Evolutionary conservation across 139 green algal species (phyloP).

Genomic region (Tetratostichococcus sp.): DNA sequence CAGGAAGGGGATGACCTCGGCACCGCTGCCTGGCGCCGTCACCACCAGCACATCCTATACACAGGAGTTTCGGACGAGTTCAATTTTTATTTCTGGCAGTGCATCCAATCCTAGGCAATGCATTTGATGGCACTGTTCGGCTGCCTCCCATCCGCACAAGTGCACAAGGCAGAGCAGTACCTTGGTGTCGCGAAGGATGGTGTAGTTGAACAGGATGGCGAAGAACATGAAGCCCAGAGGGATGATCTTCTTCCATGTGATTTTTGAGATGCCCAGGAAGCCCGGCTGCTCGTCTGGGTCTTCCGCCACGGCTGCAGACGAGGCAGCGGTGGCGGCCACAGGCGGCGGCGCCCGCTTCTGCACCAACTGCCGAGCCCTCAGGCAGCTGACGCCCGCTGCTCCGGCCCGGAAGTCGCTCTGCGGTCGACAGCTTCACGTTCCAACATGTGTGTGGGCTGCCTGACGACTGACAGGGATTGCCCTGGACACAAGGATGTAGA

Average conservation of each 20-base stretch:
- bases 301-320: background rate
- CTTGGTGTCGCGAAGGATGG: conserved; percentile 98
- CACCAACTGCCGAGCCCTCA: background rate
- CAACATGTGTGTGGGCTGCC: too few relatives aligned
- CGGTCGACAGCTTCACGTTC: too few relatives aligned
- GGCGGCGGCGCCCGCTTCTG: background rate
- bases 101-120: background rate
- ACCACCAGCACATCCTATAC: conserved; percentile 95
- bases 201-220: conserved; percentile 99
- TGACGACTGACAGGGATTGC: too few relatives aligned
- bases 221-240: conserved; percentile 97
- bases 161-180: conserved; percentile 20
- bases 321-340: background rate
- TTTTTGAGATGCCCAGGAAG: conserved; percentile 48
- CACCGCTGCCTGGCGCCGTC: conserved; percentile 91
- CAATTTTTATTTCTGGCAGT: too few relatives aligned
- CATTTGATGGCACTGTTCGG: too few relatives aligned
- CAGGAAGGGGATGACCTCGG: conserved; percentile 98
- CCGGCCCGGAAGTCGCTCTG: background rate
- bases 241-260: conserved; percentile 87
- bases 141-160: too few relatives aligned
- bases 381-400: background rate
- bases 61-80: too few relatives aligned
- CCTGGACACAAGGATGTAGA: too few relatives aligned
- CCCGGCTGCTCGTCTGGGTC: conserved; percentile 24